phyloP scores from a whole-genome alignment of 306 rosid species.

The Citrullus amarus region DNA sequence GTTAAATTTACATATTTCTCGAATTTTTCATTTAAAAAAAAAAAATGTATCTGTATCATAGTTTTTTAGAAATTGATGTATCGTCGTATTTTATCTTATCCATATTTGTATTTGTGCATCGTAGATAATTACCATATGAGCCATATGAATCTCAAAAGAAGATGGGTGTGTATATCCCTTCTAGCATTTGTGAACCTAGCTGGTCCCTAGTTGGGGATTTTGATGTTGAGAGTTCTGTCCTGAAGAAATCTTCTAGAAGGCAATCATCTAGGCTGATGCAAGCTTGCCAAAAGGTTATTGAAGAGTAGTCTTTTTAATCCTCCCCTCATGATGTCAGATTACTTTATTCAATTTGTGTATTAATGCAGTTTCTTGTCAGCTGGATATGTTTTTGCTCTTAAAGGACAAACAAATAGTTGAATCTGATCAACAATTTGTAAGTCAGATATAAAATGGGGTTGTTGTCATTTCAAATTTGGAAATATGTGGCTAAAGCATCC shows the following conservation, averaged over 20 bases:
- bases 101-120: too few relatives aligned
- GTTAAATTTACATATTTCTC: too few relatives aligned
- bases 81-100: too few relatives aligned
- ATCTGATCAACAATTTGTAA: not conserved
- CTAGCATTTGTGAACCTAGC: not conserved
- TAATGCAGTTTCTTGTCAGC: not conserved
- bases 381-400: not conserved
- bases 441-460: not conserved
- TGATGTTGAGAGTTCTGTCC: not conserved
- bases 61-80: too few relatives aligned
- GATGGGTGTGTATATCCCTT: not conserved
- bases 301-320: not conserved
- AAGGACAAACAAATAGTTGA: not conserved
- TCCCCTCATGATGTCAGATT: not conserved
- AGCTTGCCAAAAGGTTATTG: not conserved
- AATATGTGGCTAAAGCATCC: not conserved
- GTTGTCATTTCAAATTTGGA: not conserved
- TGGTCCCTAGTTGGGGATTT: not conserved
- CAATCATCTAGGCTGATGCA: not conserved
- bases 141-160: constrained; percentile 4
- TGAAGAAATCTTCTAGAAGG: not conserved
- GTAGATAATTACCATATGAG: not conserved
- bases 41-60: too few relatives aligned
- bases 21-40: too few relatives aligned
- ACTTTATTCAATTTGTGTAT: not conserved